phyloP scores from a whole-genome alignment of 257 asterid species.

The Parsonsia alboflavescens region DNA sequence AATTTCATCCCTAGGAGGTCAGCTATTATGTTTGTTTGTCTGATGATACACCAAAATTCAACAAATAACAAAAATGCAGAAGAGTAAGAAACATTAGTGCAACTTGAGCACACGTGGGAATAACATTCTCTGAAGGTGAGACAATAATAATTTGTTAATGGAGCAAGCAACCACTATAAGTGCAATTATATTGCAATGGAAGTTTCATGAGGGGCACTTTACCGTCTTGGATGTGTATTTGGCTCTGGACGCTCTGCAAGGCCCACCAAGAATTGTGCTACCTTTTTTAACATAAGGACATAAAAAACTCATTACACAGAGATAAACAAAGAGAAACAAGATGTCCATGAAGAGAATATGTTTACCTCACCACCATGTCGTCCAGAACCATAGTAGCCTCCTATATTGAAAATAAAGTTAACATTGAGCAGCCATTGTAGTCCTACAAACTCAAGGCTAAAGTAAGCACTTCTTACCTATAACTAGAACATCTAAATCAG shows the following conservation, averaged over 20 bases:
- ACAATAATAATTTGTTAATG: neutral
- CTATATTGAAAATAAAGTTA: slow-evolving; percentile 35
- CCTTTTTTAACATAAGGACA: slow-evolving; percentile 36
- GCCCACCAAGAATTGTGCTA: slow-evolving; percentile 92
- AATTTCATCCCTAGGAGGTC: neutral
- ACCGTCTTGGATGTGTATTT: slow-evolving; percentile 77
- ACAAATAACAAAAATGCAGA: neutral
- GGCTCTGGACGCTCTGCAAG: slow-evolving; percentile 80
- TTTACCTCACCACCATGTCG: slow-evolving; percentile 97
- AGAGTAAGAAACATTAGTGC: neutral
- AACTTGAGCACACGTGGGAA: neutral
- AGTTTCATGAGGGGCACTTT: slow-evolving; percentile 20
- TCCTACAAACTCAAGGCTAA: slow-evolving; percentile 13
- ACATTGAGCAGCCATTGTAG: slow-evolving; percentile 10
- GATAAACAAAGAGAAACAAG: slow-evolving; percentile 21
- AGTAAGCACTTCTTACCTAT: slow-evolving; percentile 52
- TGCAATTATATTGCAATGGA: neutral
- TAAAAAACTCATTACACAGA: slow-evolving; percentile 10
- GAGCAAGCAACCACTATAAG: slow-evolving; percentile 2
- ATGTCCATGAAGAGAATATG: slow-evolving; percentile 14
- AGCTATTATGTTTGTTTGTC: neutral
- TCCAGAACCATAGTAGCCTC: slow-evolving; percentile 99
- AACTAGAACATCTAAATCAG: slow-evolving; percentile 87
- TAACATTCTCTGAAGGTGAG: neutral
- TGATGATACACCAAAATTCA: neutral